Base-by-base conservation (phyloP, 1,284 basidiomycete genomes). In the Leccinum solheimii region DNA sequence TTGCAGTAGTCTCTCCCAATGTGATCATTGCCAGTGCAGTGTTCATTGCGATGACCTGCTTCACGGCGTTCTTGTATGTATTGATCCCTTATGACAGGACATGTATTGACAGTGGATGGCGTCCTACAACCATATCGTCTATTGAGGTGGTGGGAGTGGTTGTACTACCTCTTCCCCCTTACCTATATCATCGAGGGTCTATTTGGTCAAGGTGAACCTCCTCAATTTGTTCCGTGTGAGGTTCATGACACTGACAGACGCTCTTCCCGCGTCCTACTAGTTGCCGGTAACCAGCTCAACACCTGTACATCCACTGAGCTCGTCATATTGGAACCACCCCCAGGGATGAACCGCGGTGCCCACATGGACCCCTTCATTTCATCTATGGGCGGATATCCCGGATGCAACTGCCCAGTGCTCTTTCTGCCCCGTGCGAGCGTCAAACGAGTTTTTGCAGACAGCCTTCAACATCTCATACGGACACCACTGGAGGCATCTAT, bases 91-190 rank as follows among this genome's bases (percentile, higher is more conserved):
- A 16, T 45, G 1, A 11, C 14, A 2, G 13, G 9, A 6, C 23
- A 43, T 27, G 14, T n/a, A 34, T 57, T 57, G n/a, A 65, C 27
- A 14, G 34, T 14, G 6, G 13, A 13, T 86, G 56, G 86, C 68
- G 83, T 87, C 16, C 58, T 88, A 55, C 87, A 87, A 69, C 83
- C 85, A 0, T 88, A 80, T 77, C 67, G 77, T 6, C 72, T 79
- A 48, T 81, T 93, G 10, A 86, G 86, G 8, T 92, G 90, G 87
- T 93, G 90, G 91, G 78, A 79, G 66, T 93, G 91, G 88, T 91
- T 92, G 87, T 91, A 93, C 72, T 16, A 57, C 48, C 48, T 63
- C 30, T 58, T 50, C 23, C 43, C 64, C 5, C 34, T 59, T 21
- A 69, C 59, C 3, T 67, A 69, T 23, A 1, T 53, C 5, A n/a